Percentiles rank a stretch among this genome's conserved stretches.
Conservation (phyloP, 192 early-diverging fungal species). For the Rhizophagus sp. region DNA sequence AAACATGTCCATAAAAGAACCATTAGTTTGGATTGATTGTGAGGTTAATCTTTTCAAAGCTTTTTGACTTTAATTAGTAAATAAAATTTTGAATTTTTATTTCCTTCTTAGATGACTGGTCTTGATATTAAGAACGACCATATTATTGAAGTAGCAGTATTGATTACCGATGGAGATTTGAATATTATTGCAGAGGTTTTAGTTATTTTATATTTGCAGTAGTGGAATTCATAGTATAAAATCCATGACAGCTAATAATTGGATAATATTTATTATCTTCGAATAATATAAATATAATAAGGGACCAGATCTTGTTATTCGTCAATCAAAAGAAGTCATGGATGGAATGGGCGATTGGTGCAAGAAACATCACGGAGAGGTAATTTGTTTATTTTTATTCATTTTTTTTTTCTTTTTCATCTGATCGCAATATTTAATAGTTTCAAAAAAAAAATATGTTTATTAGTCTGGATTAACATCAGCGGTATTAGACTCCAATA, state of each 20-base stretch:
- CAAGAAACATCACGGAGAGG: conserved; percentile 77
- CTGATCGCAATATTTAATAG: background rate
- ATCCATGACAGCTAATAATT: background rate
- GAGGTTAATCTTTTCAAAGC: conserved; percentile 44
- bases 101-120: conserved; percentile 72
- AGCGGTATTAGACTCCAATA: conserved; percentile 66
- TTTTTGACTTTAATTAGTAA: background rate
- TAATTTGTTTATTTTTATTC: conserved; percentile 35
- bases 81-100: background rate
- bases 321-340: conserved; percentile 72
- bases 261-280: background rate
- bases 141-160: conserved; percentile 87
- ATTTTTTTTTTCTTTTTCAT: conserved; percentile 14
- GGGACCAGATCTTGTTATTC: conserved; percentile 73
- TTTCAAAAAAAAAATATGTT: background rate
- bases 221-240: no score
- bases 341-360: conserved; percentile 94
- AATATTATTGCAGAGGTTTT: conserved; percentile 75
- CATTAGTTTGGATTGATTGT: conserved; percentile 85
- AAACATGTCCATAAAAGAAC: conserved; percentile 34
- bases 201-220: background rate
- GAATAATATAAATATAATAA: conserved; percentile 21
- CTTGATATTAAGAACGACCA: conserved; percentile 70
- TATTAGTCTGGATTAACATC: conserved; percentile 74
- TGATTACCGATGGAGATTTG: conserved; percentile 87